phyloP scores from a whole-genome alignment of 306 rosid species.

The Crataegus laevigata region DNA sequence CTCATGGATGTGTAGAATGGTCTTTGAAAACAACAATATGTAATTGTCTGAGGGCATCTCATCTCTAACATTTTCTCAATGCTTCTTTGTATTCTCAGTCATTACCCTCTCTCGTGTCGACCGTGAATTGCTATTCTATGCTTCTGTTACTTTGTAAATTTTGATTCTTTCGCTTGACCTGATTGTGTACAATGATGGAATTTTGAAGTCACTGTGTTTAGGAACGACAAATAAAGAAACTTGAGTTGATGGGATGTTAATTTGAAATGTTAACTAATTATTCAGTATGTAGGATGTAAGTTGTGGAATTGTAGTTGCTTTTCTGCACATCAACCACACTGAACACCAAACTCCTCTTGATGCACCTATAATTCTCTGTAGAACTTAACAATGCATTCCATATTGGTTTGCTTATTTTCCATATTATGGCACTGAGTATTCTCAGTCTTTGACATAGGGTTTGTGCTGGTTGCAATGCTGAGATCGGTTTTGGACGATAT shows the following conservation, averaged over 20 bases:
- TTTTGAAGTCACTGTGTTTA: not conserved
- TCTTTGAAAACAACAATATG: not conserved
- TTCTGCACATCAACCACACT: not conserved
- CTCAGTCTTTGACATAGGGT: constrained; percentile 35
- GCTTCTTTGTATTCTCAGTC: not conserved
- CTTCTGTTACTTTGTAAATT: not conserved
- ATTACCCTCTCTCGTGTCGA: not conserved
- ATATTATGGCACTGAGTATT: not conserved
- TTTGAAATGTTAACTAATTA: not conserved
- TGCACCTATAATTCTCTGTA: not conserved
- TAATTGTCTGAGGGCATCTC: not conserved
- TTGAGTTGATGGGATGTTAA: not conserved
- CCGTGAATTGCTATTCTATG: not conserved
- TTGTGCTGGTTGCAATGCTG: constrained; percentile 71
- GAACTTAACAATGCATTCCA: not conserved
- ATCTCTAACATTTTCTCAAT: not conserved
- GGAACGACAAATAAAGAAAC: not conserved
- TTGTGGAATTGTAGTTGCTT: not conserved
- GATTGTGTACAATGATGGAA: not conserved
- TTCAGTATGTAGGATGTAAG: not conserved
- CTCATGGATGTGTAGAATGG: not conserved
- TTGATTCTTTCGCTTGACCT: not conserved
- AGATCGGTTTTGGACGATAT: constrained; percentile 86
- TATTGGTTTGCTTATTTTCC: not conserved
- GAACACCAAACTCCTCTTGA: not conserved